These are phyloP conservation scores for Elaeagnus macrophylla DNA, from an alignment of 306 rosid genomes.

Conservation along the genomic window DNA sequence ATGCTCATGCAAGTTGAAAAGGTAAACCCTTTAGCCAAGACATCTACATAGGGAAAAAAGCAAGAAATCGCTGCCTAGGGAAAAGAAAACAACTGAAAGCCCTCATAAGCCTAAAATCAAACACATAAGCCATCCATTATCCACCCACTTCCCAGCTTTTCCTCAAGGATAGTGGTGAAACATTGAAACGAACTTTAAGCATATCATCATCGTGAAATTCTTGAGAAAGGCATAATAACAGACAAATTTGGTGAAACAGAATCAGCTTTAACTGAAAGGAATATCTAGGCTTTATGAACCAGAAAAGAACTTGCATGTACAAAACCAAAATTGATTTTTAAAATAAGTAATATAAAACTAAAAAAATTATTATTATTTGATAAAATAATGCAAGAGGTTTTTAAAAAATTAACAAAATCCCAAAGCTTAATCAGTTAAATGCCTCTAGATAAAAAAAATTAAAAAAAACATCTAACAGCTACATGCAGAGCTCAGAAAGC, in stretches of 20 bases:
- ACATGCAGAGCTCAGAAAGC: slow-evolving; percentile 12
- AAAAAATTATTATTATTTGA: neutral
- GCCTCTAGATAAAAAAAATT: too few relatives aligned
- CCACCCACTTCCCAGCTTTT: neutral
- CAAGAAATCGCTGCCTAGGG: slow-evolving; percentile 3
- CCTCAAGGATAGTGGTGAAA: neutral
- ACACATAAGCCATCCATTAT: slow-evolving; percentile 26
- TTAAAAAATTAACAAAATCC: neutral
- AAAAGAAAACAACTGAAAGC: neutral
- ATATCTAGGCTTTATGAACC: neutral
- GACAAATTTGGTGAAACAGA: neutral
- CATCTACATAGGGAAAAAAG: neutral
- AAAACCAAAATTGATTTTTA: neutral
- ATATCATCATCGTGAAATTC: neutral
- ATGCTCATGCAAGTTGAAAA: slow-evolving; percentile 2
- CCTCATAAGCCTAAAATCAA: slow-evolving; percentile 27
- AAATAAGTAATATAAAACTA: neutral
- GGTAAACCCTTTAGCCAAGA: slow-evolving; percentile 1
- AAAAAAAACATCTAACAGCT: neutral
- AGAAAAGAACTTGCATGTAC: neutral
- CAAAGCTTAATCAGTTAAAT: neutral
- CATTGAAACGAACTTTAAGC: neutral
- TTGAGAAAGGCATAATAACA: neutral
- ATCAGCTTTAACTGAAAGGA: neutral
- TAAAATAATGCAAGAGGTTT: too few relatives aligned